phyloP scores from a whole-genome alignment of 1,284 basidiomycete genomes.

The Phellopilus nigrolimitatus region DNA sequence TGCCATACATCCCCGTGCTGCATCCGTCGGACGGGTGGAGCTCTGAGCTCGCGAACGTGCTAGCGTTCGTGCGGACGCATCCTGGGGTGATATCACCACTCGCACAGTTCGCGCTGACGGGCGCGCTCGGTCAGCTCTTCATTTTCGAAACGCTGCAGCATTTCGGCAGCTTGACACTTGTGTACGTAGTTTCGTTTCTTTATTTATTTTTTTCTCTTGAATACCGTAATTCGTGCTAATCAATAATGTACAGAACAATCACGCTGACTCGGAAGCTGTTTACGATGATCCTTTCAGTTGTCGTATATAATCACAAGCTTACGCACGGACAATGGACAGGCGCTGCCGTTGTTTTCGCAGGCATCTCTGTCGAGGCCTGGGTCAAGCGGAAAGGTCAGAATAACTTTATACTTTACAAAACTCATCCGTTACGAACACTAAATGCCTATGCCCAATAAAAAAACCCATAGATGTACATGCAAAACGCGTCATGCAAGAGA shows the following conservation, averaged over 20 bases:
- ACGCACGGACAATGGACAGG: constrained; percentile 88
- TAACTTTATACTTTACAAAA: too few species aligned
- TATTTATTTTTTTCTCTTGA: neutral
- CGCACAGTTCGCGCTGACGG: constrained; percentile 83
- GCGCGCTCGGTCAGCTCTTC: constrained; percentile 93
- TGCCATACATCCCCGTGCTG: constrained; percentile 72
- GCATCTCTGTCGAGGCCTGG: constrained; percentile 90
- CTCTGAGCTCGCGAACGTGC: constrained; percentile 64
- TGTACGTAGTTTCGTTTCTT: constrained; percentile 50
- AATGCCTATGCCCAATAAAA: constrained; percentile 10
- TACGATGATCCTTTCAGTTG: constrained; percentile 94
- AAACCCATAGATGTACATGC: constrained; percentile 60
- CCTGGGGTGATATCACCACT: constrained; percentile 78
- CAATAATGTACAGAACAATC: constrained; percentile 61
- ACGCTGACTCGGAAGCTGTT: constrained; percentile 98
- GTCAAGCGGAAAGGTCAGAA: constrained; percentile 78
- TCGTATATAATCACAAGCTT: constrained; percentile 88
- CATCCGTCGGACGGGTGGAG: constrained; percentile 56
- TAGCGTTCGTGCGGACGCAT: constrained; percentile 77
- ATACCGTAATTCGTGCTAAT: too few species aligned
- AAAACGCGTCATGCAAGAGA: constrained; percentile 73
- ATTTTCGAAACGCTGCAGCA: constrained; percentile 98
- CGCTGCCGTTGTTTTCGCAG: constrained; percentile 85
- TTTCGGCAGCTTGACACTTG: constrained; percentile 91
- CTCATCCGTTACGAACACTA: neutral